Evolutionary conservation across 2,329 filamentous ascomycete genomes (phyloP), one percentile per base, ranked within the genome.

Genomic region (Sporothrix variecibatus): DNA sequence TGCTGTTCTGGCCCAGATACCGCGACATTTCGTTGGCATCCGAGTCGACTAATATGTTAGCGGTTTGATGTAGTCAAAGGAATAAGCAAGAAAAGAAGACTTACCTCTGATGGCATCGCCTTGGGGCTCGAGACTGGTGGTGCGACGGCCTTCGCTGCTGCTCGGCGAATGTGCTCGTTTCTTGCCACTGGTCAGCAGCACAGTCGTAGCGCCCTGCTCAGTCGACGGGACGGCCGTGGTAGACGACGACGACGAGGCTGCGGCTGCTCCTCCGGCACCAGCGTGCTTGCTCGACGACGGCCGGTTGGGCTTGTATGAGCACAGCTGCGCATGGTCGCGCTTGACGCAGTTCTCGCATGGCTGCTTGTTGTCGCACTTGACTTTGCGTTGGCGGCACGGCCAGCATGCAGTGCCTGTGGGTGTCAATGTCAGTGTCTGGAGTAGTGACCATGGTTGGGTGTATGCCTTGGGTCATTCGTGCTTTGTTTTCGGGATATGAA

Each of bases 271-370:
- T 17, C 34, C 34, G 34, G 34, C 34, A 34, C 5, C 34, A 34
- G 80, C 79, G 26, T 79, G 81, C 71, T 80, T 80, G 77, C 82
- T 83, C 64, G 82, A 78, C 73, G 81, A 80, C 8, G 84, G 82
- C 28, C 86, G 83, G 79, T 91, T 91, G 17, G 90, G 90, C 79
- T 91, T 91, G 82, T 91, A 91, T 38, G 89, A 91, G 79, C 90
- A 92, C 70, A 92, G 83, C 81, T 88, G 86, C 2, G 89, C 86
- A 77, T 92, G 90, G 75, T 91, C 89, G 72, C 90, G 84, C 83
- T 91, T 91, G 78, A 90, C 86, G 78, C 90, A 92, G 79, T 92
- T 92, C 79, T 91, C 89, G 80, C 90, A 92, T 0, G 90, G 90
- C 78, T 90, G 87, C 80, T 91, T 89, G 81, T 91, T 91, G 82